Percentiles rank a stretch among this genome's conserved stretches.
Conservation (phyloP, 1,284 basidiomycete species). For the Ustilago curta region DNA sequence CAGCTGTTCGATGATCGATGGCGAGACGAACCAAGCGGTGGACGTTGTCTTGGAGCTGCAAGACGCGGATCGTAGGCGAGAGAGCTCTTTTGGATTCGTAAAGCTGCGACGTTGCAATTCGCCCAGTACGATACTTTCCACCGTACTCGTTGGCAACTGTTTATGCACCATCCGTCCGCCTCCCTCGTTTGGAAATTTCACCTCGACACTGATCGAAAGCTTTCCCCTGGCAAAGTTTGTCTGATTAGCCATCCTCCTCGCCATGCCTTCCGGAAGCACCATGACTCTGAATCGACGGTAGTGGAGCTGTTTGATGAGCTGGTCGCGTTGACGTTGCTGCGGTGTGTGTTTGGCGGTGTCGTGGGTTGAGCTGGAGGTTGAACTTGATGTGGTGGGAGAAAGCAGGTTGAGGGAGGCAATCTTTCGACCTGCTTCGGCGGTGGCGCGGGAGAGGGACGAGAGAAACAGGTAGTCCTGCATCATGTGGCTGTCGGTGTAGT, state of each 20-base stretch:
- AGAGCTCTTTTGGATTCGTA: conserved; percentile 10
- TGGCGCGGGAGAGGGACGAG: conserved; percentile 19
- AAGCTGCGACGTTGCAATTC: conserved; percentile 18
- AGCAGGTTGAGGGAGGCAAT: conserved; percentile 35
- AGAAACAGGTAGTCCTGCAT: conserved; percentile 45
- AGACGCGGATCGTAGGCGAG: not conserved
- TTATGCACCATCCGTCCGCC: conserved; percentile 7
- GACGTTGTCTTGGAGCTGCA: not conserved
- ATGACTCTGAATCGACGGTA: conserved; percentile 34
- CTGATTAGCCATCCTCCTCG: conserved; percentile 17
- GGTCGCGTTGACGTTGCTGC: conserved; percentile 30
- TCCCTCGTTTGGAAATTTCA: not conserved
- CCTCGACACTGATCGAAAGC: conserved; percentile 19
- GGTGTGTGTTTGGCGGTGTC: conserved; percentile 1
- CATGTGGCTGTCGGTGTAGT: conserved; percentile 30
- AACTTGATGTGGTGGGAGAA: conserved; percentile 3
- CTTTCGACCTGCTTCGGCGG: conserved; percentile 20
- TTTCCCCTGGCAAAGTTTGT: conserved; percentile 13
- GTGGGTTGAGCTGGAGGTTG: not conserved
- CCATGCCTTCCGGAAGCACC: conserved; percentile 46
- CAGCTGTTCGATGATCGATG: not conserved
- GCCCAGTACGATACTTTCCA: not conserved
- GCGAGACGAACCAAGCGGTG: not conserved
- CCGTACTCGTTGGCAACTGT: not conserved
- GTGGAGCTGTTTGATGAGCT: conserved; percentile 40